Percentiles rank a stretch among this genome's conserved stretches.
Evolutionary conservation across 2,329 filamentous ascomycete species (phyloP).

Genomic region (Onygena corvina): DNA sequence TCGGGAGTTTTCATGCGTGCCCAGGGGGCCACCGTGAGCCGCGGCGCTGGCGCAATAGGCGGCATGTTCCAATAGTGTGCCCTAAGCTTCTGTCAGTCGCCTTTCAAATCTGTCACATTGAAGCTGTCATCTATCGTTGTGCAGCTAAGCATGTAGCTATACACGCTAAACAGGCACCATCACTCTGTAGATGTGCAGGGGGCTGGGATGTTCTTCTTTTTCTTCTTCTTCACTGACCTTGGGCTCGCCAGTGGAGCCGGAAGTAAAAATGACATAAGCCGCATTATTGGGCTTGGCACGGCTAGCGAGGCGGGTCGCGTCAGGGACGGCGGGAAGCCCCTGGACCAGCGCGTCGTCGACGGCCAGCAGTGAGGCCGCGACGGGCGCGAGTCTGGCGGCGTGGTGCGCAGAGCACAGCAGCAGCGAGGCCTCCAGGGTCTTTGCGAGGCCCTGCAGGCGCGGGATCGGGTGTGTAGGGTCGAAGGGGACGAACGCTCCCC

Average conservation of each 20-base stretch:
- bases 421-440: slow-evolving; percentile 24
- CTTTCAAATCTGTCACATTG: background rate
- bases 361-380: slow-evolving; percentile 22
- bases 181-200: background rate
- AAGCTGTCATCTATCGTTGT: background rate
- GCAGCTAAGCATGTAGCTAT: background rate
- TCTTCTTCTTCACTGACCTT: slow-evolving; percentile 33
- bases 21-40: slow-evolving; percentile 41
- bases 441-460: slow-evolving; percentile 26
- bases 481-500: slow-evolving; percentile 32
- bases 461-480: slow-evolving; percentile 31
- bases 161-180: no score
- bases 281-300: slow-evolving; percentile 25
- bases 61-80: slow-evolving; percentile 51
- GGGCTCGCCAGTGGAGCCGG: slow-evolving; percentile 44
- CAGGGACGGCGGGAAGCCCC: slow-evolving; percentile 16
- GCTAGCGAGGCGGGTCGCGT: slow-evolving; percentile 15
- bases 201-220: no score
- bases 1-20: slow-evolving; percentile 41
- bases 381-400: slow-evolving; percentile 16
- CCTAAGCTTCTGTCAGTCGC: slow-evolving; percentile 24
- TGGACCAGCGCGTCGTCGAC: slow-evolving; percentile 22
- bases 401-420: slow-evolving; percentile 26
- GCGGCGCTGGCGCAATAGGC: slow-evolving; percentile 46
- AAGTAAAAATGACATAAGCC: slow-evolving; percentile 49